Evolutionary conservation across 139 green algal species (phyloP).

Genomic region (Eudorina sp.): DNA sequence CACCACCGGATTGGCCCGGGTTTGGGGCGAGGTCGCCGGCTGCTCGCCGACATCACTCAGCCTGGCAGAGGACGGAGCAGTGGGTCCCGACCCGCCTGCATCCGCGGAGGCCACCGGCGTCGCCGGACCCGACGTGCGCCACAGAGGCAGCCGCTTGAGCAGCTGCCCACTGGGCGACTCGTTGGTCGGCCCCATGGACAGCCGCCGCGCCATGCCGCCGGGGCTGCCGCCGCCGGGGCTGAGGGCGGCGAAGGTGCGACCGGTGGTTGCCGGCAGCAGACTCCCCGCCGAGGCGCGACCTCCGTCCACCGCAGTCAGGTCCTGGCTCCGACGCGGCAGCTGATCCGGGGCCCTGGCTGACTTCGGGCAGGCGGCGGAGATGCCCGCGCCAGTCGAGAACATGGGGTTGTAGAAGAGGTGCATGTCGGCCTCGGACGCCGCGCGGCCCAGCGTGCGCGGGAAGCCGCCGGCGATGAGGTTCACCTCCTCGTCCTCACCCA

Average conservation of each 20-base stretch:
- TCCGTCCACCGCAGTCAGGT: not conserved
- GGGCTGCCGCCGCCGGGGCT: not conserved
- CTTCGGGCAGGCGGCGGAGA: no score
- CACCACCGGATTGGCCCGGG: not conserved
- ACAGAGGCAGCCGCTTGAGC: not conserved
- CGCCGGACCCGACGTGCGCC: not conserved
- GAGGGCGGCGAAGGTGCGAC: not conserved
- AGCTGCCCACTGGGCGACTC: not conserved
- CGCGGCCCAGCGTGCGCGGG: not conserved
- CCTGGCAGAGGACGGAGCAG: no score
- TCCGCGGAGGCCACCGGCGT: not conserved
- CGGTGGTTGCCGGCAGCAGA: not conserved
- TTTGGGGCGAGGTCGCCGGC: not conserved
- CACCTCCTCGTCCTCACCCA: not conserved
- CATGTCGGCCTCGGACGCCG: constrained; percentile 7
- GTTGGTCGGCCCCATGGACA: not conserved
- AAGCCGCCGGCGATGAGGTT: not conserved
- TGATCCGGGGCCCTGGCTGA: not conserved
- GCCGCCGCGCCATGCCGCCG: not conserved
- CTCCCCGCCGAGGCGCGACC: not conserved
- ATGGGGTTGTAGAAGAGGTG: constrained; percentile 34
- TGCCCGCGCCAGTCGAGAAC: not conserved
- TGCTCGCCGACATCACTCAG: not conserved
- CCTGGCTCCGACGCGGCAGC: not conserved
- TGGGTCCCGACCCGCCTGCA: no score